A percentile compares a stretch with the other conserved stretches of the same genome.
These are phyloP conservation scores for Myxozyma melibiosi DNA, from an alignment of 805 yeast species.

Conservation along the genomic window DNA sequence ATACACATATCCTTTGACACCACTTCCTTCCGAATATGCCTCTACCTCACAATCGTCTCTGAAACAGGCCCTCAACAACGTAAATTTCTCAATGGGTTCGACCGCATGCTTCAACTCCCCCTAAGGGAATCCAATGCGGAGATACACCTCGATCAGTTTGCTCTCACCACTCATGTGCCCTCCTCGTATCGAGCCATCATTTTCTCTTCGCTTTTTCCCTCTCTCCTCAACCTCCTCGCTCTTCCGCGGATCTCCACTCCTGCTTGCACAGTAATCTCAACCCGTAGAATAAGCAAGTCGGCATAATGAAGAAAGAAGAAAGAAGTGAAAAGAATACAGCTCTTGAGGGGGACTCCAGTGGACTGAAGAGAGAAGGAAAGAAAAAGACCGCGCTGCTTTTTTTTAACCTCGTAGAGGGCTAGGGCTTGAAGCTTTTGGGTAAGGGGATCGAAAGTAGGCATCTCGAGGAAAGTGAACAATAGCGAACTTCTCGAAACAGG, in stretches of 20 bases:
- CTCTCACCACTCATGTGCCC: constrained; percentile 1
- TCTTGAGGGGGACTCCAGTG: background rate
- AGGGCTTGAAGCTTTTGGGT: background rate
- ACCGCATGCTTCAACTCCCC: constrained; percentile 22
- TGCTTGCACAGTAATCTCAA: too few species aligned
- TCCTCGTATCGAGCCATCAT: background rate
- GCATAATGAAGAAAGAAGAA: too few species aligned
- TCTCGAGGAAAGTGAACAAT: background rate
- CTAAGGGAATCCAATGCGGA: constrained; percentile 23
- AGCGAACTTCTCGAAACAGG: background rate
- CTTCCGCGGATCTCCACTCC: too few species aligned
- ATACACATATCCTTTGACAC: too few species aligned
- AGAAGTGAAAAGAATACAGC: too few species aligned
- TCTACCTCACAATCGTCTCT: too few species aligned
- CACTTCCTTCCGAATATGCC: too few species aligned
- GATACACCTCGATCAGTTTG: constrained; percentile 22
- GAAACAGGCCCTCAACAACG: too few species aligned
- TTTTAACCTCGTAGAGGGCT: too few species aligned
- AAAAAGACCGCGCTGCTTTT: background rate
- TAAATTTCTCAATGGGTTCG: constrained; percentile 23
- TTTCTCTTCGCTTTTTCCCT: background rate
- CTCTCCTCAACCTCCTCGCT: background rate
- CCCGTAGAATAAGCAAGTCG: too few species aligned
- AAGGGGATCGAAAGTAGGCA: background rate
- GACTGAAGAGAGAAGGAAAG: background rate